Base-by-base conservation (phyloP, 1,284 basidiomycete genomes). In the Cutaneotrichosporon curvatum region DNA sequence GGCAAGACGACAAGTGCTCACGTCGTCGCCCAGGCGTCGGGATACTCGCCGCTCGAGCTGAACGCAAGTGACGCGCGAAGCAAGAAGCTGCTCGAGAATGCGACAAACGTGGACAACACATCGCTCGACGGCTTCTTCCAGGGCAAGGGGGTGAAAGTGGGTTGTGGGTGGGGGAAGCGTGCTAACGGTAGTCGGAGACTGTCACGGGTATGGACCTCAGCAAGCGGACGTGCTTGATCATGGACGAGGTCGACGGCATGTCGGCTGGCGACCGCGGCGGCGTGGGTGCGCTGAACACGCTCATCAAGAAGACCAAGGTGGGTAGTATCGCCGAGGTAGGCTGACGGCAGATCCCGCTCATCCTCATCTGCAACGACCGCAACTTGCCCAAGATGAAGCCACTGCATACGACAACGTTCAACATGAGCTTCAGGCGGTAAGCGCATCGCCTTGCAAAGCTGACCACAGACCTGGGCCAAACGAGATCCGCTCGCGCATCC, bases 231-330 rank as follows among this genome's bases (percentile, higher is more conserved):
- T 89, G 90, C 56, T 74, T 98, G 37, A 97, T 98, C 67, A 96
- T 99, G 90, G 95, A 99, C 65, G 95, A 99, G 69, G 94, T 98
- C 0, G 94, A 99, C 60, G 94, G 95, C 8, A 98, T 98, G 91
- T 95, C 90, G 6, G 87, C 88, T 2, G 94, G 94, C 21, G 95
- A 99, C 70, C 79, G 94, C 42, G 94, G 95, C 18, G 94, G 94
- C 53, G 85, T 97, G 1, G 92, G 89, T 23, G 94, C 94, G 8
- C 73, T 98, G 60, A 91, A 91, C 51, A 81, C 82, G 0, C 67
- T 99, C 48, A 95, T 98, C 63, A 91, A 85, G 74, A 97, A 96
- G 76, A 87, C 87, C 12, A 88, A 85, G 75, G 89, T 85, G 40
- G 63, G 47, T 21, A n/a, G n/a, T n/a, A n/a, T n/a, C 2, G 9